These are phyloP conservation scores for Graphiopsis chlorocephala DNA, from an alignment of 2,329 filamentous ascomycete genomes.

Conservation along the genomic window DNA sequence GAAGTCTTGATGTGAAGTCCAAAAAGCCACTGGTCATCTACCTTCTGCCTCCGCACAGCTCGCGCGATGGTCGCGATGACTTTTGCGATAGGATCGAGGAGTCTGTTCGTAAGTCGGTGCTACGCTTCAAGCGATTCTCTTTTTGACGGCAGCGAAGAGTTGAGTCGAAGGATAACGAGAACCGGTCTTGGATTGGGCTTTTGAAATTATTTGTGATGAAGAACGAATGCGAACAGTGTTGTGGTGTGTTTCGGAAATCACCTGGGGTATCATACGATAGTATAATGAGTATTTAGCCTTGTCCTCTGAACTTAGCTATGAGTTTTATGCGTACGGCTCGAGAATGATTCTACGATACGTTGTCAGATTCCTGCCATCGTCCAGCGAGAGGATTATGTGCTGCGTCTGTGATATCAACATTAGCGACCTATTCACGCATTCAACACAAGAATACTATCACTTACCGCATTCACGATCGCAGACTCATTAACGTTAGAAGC, in stretches of 20 bases:
- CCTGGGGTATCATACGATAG: background rate
- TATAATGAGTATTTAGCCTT: background rate
- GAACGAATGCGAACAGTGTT: no score
- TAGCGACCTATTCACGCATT: background rate
- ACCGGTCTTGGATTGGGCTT: background rate
- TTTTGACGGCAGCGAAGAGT: no score
- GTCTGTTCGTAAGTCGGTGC: background rate
- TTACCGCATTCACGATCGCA: background rate
- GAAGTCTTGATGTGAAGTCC: background rate
- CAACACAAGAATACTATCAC: background rate
- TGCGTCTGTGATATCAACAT: background rate
- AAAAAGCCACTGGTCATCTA: background rate
- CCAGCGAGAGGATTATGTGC: background rate
- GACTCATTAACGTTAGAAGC: background rate
- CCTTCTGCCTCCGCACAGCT: background rate
- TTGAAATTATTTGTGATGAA: no score
- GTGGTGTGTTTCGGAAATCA: no score
- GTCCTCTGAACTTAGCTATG: background rate
- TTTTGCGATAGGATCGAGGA: background rate
- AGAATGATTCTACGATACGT: background rate
- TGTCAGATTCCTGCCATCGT: background rate
- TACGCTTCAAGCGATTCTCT: no score
- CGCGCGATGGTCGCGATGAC: background rate
- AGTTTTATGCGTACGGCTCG: background rate
- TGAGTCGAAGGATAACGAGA: background rate